Conservation (phyloP, 2,329 filamentous ascomycete species). For the Calonectria pseudoturangicola region DNA sequence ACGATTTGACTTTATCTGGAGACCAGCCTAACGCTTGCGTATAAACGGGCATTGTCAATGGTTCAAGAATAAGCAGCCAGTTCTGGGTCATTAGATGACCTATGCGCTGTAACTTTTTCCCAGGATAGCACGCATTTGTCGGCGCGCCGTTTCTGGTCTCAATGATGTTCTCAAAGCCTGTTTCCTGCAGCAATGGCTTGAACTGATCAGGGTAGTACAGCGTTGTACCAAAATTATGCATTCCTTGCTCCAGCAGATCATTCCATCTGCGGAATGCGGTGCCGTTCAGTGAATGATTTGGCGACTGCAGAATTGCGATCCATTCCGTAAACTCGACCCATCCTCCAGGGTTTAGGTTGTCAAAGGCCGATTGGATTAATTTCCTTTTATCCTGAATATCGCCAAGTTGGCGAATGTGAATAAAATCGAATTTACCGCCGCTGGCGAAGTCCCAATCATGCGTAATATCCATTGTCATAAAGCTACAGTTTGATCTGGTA, state of each 20-base stretch:
- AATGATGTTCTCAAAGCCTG: conserved; percentile 47
- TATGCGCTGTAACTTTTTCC: conserved; percentile 50
- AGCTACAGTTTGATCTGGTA: conserved; percentile 28
- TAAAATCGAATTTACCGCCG: conserved; percentile 18
- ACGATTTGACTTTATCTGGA: conserved; percentile 43
- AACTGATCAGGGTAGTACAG: conserved; percentile 41
- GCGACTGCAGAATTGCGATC: conserved; percentile 50
- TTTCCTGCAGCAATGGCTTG: conserved; percentile 35
- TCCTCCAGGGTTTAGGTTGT: conserved; percentile 50
- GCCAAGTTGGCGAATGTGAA: conserved; percentile 16
- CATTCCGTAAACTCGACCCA: conserved; percentile 53
- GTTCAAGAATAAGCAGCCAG: conserved; percentile 49
- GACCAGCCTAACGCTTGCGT: conserved; percentile 49
- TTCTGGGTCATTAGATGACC: conserved; percentile 51
- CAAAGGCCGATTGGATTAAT: conserved; percentile 43
- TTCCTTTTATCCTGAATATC: conserved; percentile 20
- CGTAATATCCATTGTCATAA: conserved; percentile 22
- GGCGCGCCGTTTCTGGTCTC: conserved; percentile 50
- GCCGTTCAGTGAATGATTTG: conserved; percentile 48
- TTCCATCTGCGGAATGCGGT: conserved; percentile 49
- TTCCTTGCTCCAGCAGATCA: conserved; percentile 47
- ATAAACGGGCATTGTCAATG: conserved; percentile 48
- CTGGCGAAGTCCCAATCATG: neutral
- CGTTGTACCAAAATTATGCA: conserved; percentile 45
- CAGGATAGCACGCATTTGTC: conserved; percentile 52